Evolutionary conservation across 2,329 filamentous ascomycete genomes (phyloP).

Genomic region (Raffaelea ambrosiae): DNA sequence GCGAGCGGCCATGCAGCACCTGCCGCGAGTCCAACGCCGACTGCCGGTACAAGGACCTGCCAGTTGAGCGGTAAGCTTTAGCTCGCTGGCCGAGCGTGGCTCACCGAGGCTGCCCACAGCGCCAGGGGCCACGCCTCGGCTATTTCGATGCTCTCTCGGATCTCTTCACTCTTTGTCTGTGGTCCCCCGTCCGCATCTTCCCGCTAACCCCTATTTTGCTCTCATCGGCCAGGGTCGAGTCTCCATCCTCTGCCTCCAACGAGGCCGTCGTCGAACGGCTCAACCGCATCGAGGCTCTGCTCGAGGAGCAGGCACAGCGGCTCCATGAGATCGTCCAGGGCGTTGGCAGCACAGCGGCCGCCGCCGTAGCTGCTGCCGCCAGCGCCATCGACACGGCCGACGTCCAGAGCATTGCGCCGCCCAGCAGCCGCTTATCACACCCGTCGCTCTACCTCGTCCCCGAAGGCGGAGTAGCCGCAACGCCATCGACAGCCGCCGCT

Average conservation of each 20-base stretch:
- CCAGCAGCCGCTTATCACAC: not conserved
- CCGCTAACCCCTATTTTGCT: not conserved
- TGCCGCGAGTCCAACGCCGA: conserved; percentile 28
- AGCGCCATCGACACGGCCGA: not conserved
- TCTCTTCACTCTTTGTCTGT: not conserved
- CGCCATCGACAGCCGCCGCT: not conserved
- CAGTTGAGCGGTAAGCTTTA: conserved; percentile 16
- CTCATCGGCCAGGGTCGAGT: conserved; percentile 5
- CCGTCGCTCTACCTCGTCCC: no score
- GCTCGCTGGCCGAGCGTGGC: no score
- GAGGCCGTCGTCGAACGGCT: conserved; percentile 27
- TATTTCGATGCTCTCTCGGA: no score
- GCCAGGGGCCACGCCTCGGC: no score
- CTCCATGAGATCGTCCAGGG: conserved; percentile 12
- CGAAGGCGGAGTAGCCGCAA: not conserved
- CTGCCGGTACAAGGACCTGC: conserved; percentile 30
- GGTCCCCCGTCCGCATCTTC: not conserved
- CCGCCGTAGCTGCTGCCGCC: not conserved
- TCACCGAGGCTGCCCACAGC: no score
- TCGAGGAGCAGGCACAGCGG: conserved; percentile 17
- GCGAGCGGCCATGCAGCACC: conserved; percentile 28
- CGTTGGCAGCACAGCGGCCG: not conserved
- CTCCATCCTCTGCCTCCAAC: conserved; percentile 8
- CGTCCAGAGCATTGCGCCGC: not conserved
- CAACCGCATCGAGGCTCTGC: conserved; percentile 25